Percentiles rank a stretch among this genome's conserved stretches.
These are phyloP conservation scores for Crithidia sp. DNA, from an alignment of 208 protist genomes.

Conservation along the genomic window DNA sequence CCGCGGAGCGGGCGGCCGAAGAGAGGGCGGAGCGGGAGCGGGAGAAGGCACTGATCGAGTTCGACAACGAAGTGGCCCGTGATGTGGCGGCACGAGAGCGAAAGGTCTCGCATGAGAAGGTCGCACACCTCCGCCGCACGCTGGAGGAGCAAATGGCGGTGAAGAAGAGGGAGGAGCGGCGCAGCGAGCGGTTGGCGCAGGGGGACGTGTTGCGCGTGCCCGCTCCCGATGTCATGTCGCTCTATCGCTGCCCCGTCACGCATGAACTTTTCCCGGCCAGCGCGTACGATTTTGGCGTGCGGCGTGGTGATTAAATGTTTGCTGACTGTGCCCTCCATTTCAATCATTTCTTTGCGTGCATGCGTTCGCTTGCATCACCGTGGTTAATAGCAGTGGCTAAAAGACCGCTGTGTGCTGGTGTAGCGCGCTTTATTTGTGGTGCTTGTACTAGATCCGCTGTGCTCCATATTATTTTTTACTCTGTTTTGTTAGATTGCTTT, in stretches of 20 bases:
- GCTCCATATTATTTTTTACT: neutral
- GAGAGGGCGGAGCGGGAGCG: slow-evolving; percentile 21
- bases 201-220: slow-evolving; percentile 2
- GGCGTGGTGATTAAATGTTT: neutral
- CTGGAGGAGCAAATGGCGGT: slow-evolving; percentile 28
- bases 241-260: slow-evolving; percentile 77
- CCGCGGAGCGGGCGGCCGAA: slow-evolving; percentile 6
- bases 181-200: neutral
- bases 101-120: slow-evolving; percentile 16
- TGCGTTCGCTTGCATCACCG: too few relatives aligned
- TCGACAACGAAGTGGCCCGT: slow-evolving; percentile 18
- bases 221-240: slow-evolving; percentile 22
- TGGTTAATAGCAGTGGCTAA: too few relatives aligned
- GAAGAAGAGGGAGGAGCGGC: slow-evolving; percentile 13
- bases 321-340: neutral
- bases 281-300: slow-evolving; percentile 56
- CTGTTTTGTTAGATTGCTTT: neutral
- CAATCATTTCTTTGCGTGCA: neutral
- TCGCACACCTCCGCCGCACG: slow-evolving; percentile 17
- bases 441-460: slow-evolving; percentile 4
- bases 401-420: too few relatives aligned
- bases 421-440: too few relatives aligned
- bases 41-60: slow-evolving; percentile 25
- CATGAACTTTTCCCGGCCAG: slow-evolving; percentile 53
- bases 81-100: slow-evolving; percentile 23